Base-by-base conservation (phyloP, 805 yeast species). In the Candida montana region DNA sequence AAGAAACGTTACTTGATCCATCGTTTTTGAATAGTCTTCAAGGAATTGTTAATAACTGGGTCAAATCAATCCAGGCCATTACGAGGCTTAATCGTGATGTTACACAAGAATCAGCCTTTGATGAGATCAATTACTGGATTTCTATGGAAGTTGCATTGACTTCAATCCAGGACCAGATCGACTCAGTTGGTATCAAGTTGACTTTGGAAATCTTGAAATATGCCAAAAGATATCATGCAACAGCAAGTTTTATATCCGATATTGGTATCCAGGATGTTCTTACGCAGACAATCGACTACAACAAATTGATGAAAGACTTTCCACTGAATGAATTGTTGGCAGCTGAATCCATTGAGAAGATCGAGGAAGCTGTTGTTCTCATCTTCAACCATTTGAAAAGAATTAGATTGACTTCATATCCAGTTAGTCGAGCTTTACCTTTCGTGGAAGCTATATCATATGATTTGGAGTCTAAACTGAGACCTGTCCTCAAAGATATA, bases 211-310 rank as follows among this genome's bases (percentile, higher is more conserved):
- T 84, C 0, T 65, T 90, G 41, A 75, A 76, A 45, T 64, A 71
- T 13, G 88, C 89, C 3, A 89, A 85, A 50, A 68, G 97, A 48
- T 85, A 81, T 54, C 95, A 85, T 56, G 81, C 87, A 1, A 81
- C 90, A 0, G 74, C 78, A n/a, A 72, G 83, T 28, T 82, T 85
- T 52, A 64, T 75, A 27, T 75, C 87, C 6, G 95, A 86, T 53
- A 78, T 83, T 2, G 86, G 87, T 0, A 61, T 91, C 17, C 60
- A 66, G 29, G 79, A 76, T 21, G 76, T 83, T 13, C 46, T 77
- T 11, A 64, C 65, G 4, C 61, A 61, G 18, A 75, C 88, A 0
- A 63, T 66, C 11, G 67, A 69, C n/a, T 79, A 80, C 54, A 81
- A 79, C 48, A 73, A 75, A 8, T 63, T 91, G 21, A 63, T 88